Percentiles rank a stretch among this genome's conserved stretches.
phyloP scores from a whole-genome alignment of 768 basidiomycete genomes.

The Termitomyces titanicus region DNA sequence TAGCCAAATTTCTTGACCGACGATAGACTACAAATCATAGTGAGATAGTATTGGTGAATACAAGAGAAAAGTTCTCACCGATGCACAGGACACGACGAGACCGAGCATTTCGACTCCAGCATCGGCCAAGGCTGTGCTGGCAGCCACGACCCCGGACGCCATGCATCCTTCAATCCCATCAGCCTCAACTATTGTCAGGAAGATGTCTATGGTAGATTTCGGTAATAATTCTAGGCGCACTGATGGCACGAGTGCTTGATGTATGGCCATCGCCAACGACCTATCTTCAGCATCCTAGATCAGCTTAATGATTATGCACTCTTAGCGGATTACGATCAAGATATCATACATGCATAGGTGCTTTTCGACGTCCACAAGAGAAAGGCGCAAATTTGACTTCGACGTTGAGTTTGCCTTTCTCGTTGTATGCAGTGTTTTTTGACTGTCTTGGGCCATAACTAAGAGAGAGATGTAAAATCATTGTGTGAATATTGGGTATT shows the following conservation, averaged over 20 bases:
- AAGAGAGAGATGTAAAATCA: slow-evolving; percentile 3
- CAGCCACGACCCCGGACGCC: slow-evolving; percentile 83
- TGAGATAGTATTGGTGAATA: not conserved
- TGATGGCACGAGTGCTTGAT: slow-evolving; percentile 81
- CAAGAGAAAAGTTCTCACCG: slow-evolving; percentile 42
- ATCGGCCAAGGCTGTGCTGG: slow-evolving; percentile 86
- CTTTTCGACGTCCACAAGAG: slow-evolving; percentile 71
- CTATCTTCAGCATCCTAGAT: slow-evolving; percentile 91
- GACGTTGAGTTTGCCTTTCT: slow-evolving; percentile 86
- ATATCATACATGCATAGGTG: slow-evolving; percentile 77
- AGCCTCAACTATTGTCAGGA: slow-evolving; percentile 85
- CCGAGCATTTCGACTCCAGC: slow-evolving; percentile 92
- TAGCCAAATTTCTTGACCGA: slow-evolving; percentile 61
- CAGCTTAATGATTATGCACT: slow-evolving; percentile 16
- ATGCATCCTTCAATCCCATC: slow-evolving; percentile 89
- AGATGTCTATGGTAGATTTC: slow-evolving; percentile 91
- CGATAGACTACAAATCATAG: slow-evolving; percentile 41
- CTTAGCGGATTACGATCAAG: slow-evolving; percentile 2
- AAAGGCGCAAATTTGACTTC: slow-evolving; percentile 98
- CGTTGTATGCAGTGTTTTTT: slow-evolving; percentile 76
- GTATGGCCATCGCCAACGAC: slow-evolving; percentile 75
- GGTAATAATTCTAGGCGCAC: slow-evolving; percentile 89
- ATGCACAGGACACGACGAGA: slow-evolving; percentile 79
- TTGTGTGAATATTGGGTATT: slow-evolving; percentile 5
- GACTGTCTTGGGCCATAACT: slow-evolving; percentile 87